Base-by-base conservation (phyloP, 176 grass and related monocot genomes). In the Juncus effusus region DNA sequence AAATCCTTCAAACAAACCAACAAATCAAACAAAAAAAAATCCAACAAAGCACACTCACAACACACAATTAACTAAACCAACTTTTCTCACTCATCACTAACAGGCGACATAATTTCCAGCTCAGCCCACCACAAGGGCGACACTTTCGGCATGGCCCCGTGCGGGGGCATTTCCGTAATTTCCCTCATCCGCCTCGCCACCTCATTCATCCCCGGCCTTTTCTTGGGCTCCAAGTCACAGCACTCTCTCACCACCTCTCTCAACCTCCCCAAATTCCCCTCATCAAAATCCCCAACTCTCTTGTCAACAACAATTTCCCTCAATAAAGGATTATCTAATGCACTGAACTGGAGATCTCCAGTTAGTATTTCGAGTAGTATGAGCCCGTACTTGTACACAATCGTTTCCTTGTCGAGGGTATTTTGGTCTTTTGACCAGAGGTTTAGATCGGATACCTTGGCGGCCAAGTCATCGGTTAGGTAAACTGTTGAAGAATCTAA, bases 121-220 rank as follows among this genome's bases (percentile, higher is more conserved):
- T 95, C 91, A 4, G 91, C 86, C 91, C 91, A 95, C 91, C 83
- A 90, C 38, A 90, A 62, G 42, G 91, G 86, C n/a, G 91, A 95
- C 59, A 80, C 42, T 79, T 82, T 95, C 36, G 91, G 91, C 7
- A 71, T 79, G 7, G 86, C 91, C 0, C 66, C 86, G 5, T 90
- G 83, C 1, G 83, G 86, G 37, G 86, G 11, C 83, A 95, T 87
- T 74, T 81, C 78, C 3, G 91, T 95, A 66, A 95, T 87, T 79
- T 84, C 86, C 72, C 81, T 85, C 35, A 95, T 54, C 39, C 0
- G 58, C 36, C 55, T 60, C 0, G 86, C 72, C 2, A 95, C 81
- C 70, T 87, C 91, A 28, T 56, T 1, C 78, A 95, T 95, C 0
- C 77, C 39, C 2, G 73, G 75, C 16, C 78, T 78, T 35, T 73